Evolutionary conservation across 1,139 yeast species (phyloP), one percentile per base, ranked within the genome.

Genomic region (Saccharomyces hybrid): DNA sequence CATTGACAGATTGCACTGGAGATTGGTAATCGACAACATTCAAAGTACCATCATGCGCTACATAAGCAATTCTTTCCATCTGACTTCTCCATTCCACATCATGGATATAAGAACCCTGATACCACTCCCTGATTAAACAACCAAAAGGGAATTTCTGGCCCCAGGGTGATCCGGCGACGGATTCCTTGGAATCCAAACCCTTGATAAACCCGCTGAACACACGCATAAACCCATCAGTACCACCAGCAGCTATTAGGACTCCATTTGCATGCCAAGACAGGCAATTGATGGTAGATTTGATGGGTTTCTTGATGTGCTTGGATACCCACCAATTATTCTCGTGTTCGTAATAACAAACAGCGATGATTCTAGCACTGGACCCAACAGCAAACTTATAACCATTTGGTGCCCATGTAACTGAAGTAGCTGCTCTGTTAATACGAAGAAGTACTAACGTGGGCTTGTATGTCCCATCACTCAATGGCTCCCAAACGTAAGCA

Each of bases 291-390:
- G 98, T 89, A 9, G 97, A 88, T 69, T 87, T 86, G 63, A 91
- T 78, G 16, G 97, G 97, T 73, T 88, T 89, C 77, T 90, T 90
- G 73, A 95, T 82, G 74, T 93, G 99, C 73, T 91, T 93, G 23
- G 98, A 89, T 52, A 93, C 91, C 99, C 99, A 95, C 99, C 99
- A 95, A 70, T 95, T 96, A 71, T 93, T 93, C 66, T 91, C 97
- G 59, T 80, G 87, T 71, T 95, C 99, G 71, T 88, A 93, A 74
- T 91, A 93, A 75, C 99, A 95, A 51, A 95, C 87, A 16, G 99
- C 97, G 71, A 95, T 86, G 58, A 88, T 85, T 55, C 98, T 78
- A 54, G 97, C 98, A 54, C 96, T 88, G 4, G 97, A 88, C 0
- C 98, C 99, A 48, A 93, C 98, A 1, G 99, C 99, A 73, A 95